These are phyloP conservation scores for Pythium utonaiense DNA, from an alignment of 352 stramenopile genomes.

Conservation along the genomic window DNA sequence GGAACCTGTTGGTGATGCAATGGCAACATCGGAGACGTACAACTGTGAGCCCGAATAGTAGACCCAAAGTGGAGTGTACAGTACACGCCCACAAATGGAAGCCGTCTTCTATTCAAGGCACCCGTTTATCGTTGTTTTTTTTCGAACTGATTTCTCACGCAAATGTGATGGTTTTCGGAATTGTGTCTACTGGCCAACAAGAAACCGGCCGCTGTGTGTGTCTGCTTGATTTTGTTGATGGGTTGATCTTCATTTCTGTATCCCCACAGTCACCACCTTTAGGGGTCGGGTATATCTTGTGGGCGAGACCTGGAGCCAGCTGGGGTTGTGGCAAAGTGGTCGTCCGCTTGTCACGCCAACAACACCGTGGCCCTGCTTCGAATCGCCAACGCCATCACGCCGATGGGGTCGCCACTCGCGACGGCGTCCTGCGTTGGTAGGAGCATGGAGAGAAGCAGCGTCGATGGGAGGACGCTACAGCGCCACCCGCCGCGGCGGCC, in stretches of 20 bases:
- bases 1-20: slow-evolving; percentile 7
- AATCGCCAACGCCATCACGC: not conserved
- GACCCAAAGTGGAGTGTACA: not conserved
- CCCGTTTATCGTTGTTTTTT: not conserved
- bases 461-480: not conserved
- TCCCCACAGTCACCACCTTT: not conserved
- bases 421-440: not conserved
- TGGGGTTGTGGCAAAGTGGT: slow-evolving; percentile 1
- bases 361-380: not conserved
- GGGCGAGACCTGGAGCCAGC: not conserved
- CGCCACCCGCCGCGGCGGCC: not conserved
- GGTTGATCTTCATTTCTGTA: not conserved
- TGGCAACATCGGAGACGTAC: slow-evolving; percentile 1
- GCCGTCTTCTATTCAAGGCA: not conserved
- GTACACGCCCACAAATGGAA: not conserved
- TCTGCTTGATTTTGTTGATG: not conserved
- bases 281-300: not conserved
- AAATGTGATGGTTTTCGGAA: not conserved
- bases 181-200: too few relatives aligned
- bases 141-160: not conserved
- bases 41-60: not conserved
- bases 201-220: too few relatives aligned
- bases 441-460: not conserved
- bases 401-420: not conserved
- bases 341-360: slow-evolving; percentile 2